Base-by-base conservation (phyloP, 768 basidiomycete species). In the Pulveroboletus frians region DNA sequence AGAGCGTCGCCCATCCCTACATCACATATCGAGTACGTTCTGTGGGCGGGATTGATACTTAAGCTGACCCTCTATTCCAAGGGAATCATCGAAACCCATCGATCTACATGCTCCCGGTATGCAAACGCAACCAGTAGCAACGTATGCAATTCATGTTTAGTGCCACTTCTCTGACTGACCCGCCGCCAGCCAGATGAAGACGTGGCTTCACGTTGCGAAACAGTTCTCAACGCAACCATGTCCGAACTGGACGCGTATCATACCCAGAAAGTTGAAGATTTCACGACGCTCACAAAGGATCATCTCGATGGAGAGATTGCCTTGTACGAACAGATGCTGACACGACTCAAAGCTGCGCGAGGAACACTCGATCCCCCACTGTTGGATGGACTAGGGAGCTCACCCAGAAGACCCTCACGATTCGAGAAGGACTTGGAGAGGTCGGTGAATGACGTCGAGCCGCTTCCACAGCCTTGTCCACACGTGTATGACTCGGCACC, bases 231-330 rank as follows among this genome's bases (percentile, higher is more conserved):
- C 64, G 83, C 81, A 9, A 92, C 90, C 2, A 84, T 91, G 81
- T 88, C 91, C 1, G 90, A 93, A 71, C 82, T 92, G 74, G 85
- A 88, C 43, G 81, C 77, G 1, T 88, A 90, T 56, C 87, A 90
- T 61, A 67, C 71, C 0, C 85, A 89, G 64, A 87, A 89, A 64
- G 61, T 65, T 7, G 85, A 88, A 58, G 88, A 91, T 56, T 82
- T 92, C 52, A 66, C 71, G 14, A 67, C 62, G 1, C 53, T 88
- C 13, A 69, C 80, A 4, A 78, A 72, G 50, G 84, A 85, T 34
- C 83, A 89, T 61, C 75, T 92, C 3, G 87, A 91, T 54, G 84
- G 81, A 7, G 85, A 91, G 64, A 91, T 92, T 51, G 75, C 71
- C 2, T 76, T 85, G 36, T 83, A 88, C 57, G 84, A 90, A 59